These are phyloP conservation scores for Phoenix dactylifera DNA, from an alignment of 176 grass and related monocot species.

Conservation along the genomic window DNA sequence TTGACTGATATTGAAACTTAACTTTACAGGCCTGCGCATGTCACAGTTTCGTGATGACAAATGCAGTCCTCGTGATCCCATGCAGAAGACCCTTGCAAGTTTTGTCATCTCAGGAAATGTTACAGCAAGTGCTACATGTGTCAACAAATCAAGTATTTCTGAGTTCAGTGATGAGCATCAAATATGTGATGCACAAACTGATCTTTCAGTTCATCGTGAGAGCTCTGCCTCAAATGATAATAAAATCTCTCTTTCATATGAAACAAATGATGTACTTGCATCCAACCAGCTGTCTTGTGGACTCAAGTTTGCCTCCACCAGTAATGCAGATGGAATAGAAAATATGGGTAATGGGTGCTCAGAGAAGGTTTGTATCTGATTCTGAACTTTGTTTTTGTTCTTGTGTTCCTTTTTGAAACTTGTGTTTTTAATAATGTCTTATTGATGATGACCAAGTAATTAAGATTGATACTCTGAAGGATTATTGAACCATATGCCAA, in stretches of 20 bases:
- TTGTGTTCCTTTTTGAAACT: no score
- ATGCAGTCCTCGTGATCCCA: conserved; percentile 32
- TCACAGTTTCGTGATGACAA: conserved; percentile 73
- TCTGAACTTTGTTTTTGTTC: no score
- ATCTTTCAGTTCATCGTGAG: conserved; percentile 18
- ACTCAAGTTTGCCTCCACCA: neutral
- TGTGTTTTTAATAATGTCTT: no score
- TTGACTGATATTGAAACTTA: neutral
- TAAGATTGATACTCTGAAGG: no score
- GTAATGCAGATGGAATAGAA: conserved; percentile 8
- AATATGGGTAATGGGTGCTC: neutral
- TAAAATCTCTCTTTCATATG: conserved; percentile 29
- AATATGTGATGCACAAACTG: conserved; percentile 20
- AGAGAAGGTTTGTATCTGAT: no score
- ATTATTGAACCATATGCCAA: no score
- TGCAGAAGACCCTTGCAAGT: conserved; percentile 62
- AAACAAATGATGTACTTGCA: conserved; percentile 11
- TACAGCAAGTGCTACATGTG: conserved; percentile 11
- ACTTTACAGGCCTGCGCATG: conserved; percentile 61
- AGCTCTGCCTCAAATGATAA: conserved; percentile 12
- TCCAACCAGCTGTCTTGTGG: conserved; percentile 2
- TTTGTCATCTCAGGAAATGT: conserved; percentile 31
- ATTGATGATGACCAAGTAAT: no score
- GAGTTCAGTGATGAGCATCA: conserved; percentile 9
- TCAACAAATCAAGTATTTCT: conserved; percentile 2